A percentile compares a stretch with the other conserved stretches of the same genome.
Evolutionary conservation across 179 eudicot genomes (phyloP).

Genomic region (Nepenthes alata): DNA sequence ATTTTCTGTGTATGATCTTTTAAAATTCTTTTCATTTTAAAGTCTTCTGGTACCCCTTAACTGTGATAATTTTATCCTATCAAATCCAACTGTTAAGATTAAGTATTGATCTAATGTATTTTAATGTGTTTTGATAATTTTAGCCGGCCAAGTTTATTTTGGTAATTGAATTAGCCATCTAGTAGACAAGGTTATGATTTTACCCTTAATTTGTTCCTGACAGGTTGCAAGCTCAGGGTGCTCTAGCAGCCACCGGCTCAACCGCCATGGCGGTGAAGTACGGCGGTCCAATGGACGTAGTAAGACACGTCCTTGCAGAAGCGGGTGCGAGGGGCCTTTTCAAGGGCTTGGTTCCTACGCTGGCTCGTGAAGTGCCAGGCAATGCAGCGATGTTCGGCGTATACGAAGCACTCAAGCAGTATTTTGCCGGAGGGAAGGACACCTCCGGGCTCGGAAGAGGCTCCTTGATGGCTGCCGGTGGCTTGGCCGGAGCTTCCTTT

Average conservation of each 20-base stretch:
- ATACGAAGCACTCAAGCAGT: conserved; percentile 64
- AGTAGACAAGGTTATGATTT: neutral
- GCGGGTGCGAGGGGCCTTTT: conserved; percentile 73
- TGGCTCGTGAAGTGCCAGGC: conserved; percentile 90
- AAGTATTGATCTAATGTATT: too few species aligned
- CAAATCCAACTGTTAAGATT: too few species aligned
- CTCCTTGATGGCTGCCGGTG: conserved; percentile 61
- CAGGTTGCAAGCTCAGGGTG: conserved; percentile 92
- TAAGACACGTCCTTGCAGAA: conserved; percentile 62
- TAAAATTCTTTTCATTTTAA: too few species aligned
- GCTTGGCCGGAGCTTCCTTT: conserved; percentile 72
- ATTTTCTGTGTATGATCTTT: too few species aligned
- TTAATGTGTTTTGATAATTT: too few species aligned
- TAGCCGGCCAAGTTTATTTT: too few species aligned
- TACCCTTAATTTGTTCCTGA: neutral
- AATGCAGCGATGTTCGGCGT: conserved; percentile 87
- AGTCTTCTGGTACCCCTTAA: too few species aligned
- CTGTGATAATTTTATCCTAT: too few species aligned
- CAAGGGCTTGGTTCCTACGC: conserved; percentile 74
- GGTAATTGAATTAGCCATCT: too few species aligned
- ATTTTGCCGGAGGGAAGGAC: conserved; percentile 63
- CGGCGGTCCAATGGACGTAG: conserved; percentile 82
- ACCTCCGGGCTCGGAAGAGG: conserved; percentile 52
- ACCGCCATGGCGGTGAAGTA: conserved; percentile 45
- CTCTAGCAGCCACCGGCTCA: conserved; percentile 28